These are phyloP conservation scores for Cordyceps militaris DNA, from an alignment of 2,329 filamentous ascomycete genomes.

Conservation along the genomic window DNA sequence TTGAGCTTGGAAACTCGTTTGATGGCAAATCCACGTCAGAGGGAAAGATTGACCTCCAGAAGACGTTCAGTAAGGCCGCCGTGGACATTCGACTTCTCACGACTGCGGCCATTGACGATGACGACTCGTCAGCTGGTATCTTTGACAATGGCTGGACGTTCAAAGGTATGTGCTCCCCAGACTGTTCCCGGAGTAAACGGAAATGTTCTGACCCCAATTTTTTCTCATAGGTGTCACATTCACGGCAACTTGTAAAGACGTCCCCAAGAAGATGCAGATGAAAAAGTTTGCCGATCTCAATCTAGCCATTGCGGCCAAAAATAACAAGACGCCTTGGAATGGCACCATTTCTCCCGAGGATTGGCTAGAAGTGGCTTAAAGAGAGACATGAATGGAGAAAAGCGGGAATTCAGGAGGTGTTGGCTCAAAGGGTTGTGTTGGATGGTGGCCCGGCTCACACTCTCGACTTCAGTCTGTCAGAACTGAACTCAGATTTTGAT, in stretches of 20 bases:
- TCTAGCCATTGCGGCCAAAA: not conserved
- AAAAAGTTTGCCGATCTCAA: not conserved
- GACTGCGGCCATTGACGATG: not conserved
- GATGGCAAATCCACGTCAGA: not conserved
- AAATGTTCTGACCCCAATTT: not conserved
- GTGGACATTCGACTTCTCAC: not conserved
- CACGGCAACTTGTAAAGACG: not conserved
- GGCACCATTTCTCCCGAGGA: not conserved
- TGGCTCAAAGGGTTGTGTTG: too few species aligned
- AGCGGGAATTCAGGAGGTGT: too few species aligned
- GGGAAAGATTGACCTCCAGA: not conserved
- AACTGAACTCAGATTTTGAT: too few species aligned
- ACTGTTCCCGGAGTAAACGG: not conserved
- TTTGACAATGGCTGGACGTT: not conserved
- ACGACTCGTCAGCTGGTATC: not conserved
- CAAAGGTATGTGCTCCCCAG: not conserved
- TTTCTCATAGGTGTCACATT: not conserved
- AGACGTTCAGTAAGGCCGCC: not conserved
- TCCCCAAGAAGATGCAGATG: not conserved
- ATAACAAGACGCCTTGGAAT: not conserved
- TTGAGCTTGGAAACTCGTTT: not conserved
- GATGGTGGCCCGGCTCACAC: too few species aligned
- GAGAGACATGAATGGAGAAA: not conserved
- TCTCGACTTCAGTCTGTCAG: too few species aligned
- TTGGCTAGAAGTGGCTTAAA: not conserved